Base-by-base conservation (phyloP, 2,329 filamentous ascomycete species). In the Lasiodiplodia gonubiensis region DNA sequence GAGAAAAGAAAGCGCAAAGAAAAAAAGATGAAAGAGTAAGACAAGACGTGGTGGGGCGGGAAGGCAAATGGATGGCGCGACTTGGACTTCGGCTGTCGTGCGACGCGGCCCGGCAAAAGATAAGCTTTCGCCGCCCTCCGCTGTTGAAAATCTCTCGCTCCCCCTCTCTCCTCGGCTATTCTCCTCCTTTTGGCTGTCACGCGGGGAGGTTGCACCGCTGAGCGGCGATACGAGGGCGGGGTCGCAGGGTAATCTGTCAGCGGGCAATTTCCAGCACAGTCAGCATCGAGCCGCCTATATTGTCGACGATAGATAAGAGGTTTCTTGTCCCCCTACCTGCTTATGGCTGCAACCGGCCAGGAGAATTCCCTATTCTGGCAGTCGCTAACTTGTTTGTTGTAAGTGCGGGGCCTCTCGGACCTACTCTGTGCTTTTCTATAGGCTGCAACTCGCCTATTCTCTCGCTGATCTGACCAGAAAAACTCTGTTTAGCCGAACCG, bases 101-200 rank as follows among this genome's bases (percentile, higher is more conserved):
- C 59, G 59, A 21, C 30, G 42, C 59, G 27, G 59, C 18, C 59
- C 59, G 59, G 59, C 27, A 42, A 51, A 63, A 63, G 59, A 63
- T 63, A 63, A 63, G 55, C 53, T 55, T n/a, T 55, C 53, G 53
- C 53, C 51, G 51, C 48, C 23, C 5, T n/a, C 10, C 23, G 18
- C 18, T 25, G 49, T 25, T 21, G 18, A 21, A 30, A 30, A 33
- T 37, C 11, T 14, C n/a, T 18, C 30, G 53, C 53, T 30, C 53
- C 30, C 30, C n/a, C n/a, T n/a, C n/a, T n/a, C 30, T 33, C 37
- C 57, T 60, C 57, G 57, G 57, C 39, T 60, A 60, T 49, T 12
- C 21, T 33, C 16, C 57, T 60, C 23, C 6, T 42, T 60, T 49
- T 23, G 16, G 57, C 49, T 3, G 37, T 12, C 5, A 16, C 12